Base-by-base conservation (phyloP, 768 basidiomycete genomes). In the Lactarius sanguifluus region DNA sequence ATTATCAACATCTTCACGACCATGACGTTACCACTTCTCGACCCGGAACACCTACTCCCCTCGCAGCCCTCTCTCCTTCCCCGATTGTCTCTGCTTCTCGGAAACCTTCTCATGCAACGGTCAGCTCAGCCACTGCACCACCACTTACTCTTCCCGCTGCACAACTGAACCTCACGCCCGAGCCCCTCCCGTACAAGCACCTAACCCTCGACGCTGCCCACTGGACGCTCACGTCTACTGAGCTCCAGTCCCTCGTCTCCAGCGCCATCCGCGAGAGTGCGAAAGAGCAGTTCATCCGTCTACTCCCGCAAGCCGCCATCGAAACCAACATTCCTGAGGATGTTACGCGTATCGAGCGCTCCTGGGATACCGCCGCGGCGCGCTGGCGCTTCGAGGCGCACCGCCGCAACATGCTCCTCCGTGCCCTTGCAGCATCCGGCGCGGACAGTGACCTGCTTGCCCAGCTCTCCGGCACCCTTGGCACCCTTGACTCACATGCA, bases 211-310 rank as follows among this genome's bases (percentile, higher is more conserved):
- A 71, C 7, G 62, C 70, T 15, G 70, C 70, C 18, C 70, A 71
- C n/a, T 71, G 70, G 70, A 66, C 70, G 7, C 65, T 71, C 18
- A 66, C 64, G 12, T 69, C 70, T 12, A 36, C 68, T 28, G 70
- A 71, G 57, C 70, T 71, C 47, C 70, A 71, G 36, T 36, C 59
- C 18, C 64, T 71, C 30, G 70, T 71, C 36, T 71, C 70, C 8
- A 54, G 59, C 43, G 70, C 70, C 59, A 71, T 71, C 57, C 70
- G 70, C 41, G 62, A 71, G 32, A 71, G 70, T 40, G 70, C 70
- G 20, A 66, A 61, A 54, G 70, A 71, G 38, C 64, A 59, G 13
- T 69, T 71, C 68, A 69, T 71, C 50, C 70, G 64, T 36, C 68
- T 71, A 25, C 68, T 71, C n/a, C 68, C 68, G 4, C 60, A 62